Conservation (phyloP, 768 basidiomycete species). For the Rhizopogon roseolus region DNA sequence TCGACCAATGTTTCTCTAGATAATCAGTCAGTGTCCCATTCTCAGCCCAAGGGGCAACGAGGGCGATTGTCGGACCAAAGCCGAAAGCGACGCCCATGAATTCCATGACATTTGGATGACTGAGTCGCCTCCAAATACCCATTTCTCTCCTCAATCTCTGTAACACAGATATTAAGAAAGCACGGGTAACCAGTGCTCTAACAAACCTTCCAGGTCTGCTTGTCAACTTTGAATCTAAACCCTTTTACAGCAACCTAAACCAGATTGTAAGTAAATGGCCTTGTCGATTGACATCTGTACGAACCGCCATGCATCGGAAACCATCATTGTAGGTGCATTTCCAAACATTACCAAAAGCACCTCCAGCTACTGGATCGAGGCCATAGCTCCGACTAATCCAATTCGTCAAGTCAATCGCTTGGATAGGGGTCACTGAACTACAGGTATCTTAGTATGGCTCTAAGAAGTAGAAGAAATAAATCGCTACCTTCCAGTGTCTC, state of each 20-base stretch:
- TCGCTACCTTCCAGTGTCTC: neutral
- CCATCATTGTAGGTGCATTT: slow-evolving; percentile 4
- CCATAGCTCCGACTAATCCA: neutral
- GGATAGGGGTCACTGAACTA: neutral
- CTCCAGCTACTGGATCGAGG: neutral
- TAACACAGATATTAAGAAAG: neutral
- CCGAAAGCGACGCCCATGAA: slow-evolving; percentile 16
- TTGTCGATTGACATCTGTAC: neutral
- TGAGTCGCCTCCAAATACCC: slow-evolving; percentile 17
- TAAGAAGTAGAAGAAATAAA: neutral
- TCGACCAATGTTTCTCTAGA: neutral
- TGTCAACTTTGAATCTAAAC: neutral
- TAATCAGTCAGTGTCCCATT: slow-evolving; percentile 10
- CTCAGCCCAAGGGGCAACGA: slow-evolving; percentile 18
- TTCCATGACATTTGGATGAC: slow-evolving; percentile 17
- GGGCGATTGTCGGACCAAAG: slow-evolving; percentile 16
- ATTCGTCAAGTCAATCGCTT: neutral
- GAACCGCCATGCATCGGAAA: neutral
- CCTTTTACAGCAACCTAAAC: slow-evolving; percentile 9
- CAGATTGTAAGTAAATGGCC: neutral
- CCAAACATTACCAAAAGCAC: slow-evolving; percentile 7
- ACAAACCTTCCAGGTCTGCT: neutral
- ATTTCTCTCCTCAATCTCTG: slow-evolving; percentile 18
- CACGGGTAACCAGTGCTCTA: neutral
- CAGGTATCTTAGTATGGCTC: neutral